Evolutionary conservation across 2,329 filamentous ascomycete genomes (phyloP).

Genomic region (Ophiostoma sp.): DNA sequence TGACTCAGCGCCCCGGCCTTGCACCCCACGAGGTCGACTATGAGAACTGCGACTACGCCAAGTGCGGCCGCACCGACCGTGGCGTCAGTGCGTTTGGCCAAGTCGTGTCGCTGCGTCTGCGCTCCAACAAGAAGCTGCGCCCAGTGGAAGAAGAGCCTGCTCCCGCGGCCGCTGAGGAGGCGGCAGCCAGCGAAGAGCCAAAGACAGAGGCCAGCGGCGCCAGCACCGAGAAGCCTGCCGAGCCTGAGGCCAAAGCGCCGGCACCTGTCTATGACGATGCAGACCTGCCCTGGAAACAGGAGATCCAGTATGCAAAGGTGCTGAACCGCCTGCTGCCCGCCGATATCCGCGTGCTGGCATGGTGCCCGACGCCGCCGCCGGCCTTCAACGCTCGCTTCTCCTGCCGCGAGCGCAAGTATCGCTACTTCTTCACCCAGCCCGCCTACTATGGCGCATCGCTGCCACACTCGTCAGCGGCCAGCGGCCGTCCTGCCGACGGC

Average conservation of each 20-base stretch:
- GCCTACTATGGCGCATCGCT: constrained; percentile 52
- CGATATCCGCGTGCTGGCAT: constrained; percentile 86
- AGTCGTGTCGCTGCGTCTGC: constrained; percentile 75
- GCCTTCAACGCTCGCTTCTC: constrained; percentile 89
- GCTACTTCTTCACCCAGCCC: constrained; percentile 97
- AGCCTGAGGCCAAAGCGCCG: background rate
- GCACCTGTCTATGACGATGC: constrained; percentile 26
- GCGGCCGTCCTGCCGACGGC: constrained; percentile 49
- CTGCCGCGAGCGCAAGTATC: constrained; percentile 84
- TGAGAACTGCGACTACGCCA: constrained; percentile 82
- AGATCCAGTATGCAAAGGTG: constrained; percentile 75
- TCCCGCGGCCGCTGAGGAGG: constrained; percentile 41
- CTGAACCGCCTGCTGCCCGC: constrained; percentile 83
- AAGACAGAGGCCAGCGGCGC: background rate
- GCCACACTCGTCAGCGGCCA: constrained; percentile 50
- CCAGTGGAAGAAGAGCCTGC: constrained; percentile 21
- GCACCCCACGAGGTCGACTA: constrained; percentile 61
- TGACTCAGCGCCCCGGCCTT: constrained; percentile 56
- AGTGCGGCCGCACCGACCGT: constrained; percentile 87
- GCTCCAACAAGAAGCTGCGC: constrained; percentile 53
- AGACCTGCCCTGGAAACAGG: constrained; percentile 33
- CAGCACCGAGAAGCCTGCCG: background rate
- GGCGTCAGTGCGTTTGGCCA: constrained; percentile 97
- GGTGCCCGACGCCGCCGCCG: constrained; percentile 76
- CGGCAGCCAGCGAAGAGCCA: constrained; percentile 14